Base-by-base conservation (phyloP, 148 eudicot species). In the Diospyros lotus region DNA sequence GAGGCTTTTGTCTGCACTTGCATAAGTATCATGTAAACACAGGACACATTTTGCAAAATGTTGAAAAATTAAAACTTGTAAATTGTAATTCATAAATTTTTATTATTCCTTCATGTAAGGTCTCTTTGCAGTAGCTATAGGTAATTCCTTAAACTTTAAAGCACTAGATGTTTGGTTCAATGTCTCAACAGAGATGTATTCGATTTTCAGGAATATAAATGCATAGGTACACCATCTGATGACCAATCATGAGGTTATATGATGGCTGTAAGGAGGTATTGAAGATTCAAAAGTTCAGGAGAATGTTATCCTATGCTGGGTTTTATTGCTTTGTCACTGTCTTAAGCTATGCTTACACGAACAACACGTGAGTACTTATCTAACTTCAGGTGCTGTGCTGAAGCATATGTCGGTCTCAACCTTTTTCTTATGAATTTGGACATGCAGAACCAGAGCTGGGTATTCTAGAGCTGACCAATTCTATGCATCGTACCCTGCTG, bases 401-500 rank as follows among this genome's bases (percentile, higher is more conserved):
- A 75, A 64, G 58, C 65, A 44, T 58, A 7, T 46, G 9, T n/a
- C 53, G 44, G 52, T 15, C 28, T 73, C 10, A 54, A 39, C 4
- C 2, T 28, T 75, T 55, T 28, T 73, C 39, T 41, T 71, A 2
- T 50, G 51, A 2, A 8, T 39, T 72, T 45, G 70, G 17, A 60
- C 69, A n/a, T 78, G 60, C 76, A 93, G 96, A 75, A 93, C 91
- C 50, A 83, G 97, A 86, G 98, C 95, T 43, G 97, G 97, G 71
- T 88, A 80, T 75, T 94, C 98, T 1, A 87, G 97, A 76, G 98
- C 85, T 78, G 98, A 94, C 79, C 98, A 94, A 79, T 88, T 84
- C 75, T 94, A 94, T 79, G 97, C 97, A 58, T 89, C 98, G 66
- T 91, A 90, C 77, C 93, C 98, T 11, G 95, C 97, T 66, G 98